Evolutionary conservation across 2,329 filamentous ascomycete genomes (phyloP).

Genomic region (Ophiocordyceps robertsii): DNA sequence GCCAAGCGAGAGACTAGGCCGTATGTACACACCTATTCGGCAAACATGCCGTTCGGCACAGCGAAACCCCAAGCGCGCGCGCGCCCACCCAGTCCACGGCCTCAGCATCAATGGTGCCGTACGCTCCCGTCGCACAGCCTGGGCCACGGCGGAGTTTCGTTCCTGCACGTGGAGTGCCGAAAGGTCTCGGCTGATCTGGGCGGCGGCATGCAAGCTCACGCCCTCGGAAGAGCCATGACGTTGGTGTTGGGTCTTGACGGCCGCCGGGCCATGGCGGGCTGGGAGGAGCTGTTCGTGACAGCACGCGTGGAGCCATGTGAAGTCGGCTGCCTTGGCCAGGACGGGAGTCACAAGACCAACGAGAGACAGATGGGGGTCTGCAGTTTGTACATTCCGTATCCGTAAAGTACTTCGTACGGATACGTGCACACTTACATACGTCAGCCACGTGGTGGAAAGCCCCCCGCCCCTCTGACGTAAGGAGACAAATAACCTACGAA

Average conservation of each 20-base stretch:
- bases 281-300: background rate
- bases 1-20: background rate
- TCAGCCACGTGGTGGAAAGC: constrained; percentile 3
- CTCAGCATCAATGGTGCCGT: background rate
- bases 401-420: too few relatives aligned
- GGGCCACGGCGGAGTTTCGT: background rate
- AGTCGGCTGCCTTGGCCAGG: background rate
- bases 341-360: background rate
- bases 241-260: background rate
- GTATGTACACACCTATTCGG: background rate
- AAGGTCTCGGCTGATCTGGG: background rate
- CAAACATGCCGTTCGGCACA: background rate
- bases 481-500: background rate
- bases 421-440: too few relatives aligned
- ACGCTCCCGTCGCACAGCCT: background rate
- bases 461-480: constrained; percentile 1
- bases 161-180: background rate
- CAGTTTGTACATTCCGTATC: too few relatives aligned
- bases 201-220: background rate
- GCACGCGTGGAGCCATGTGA: background rate
- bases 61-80: background rate
- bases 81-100: background rate
- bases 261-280: too few relatives aligned
- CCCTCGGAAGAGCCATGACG: background rate
- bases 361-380: too few relatives aligned